Percentiles rank a stretch among this genome's conserved stretches.
These are phyloP conservation scores for Alternaria tenuissima DNA, from an alignment of 2,329 filamentous ascomycete genomes.

Conservation along the genomic window DNA sequence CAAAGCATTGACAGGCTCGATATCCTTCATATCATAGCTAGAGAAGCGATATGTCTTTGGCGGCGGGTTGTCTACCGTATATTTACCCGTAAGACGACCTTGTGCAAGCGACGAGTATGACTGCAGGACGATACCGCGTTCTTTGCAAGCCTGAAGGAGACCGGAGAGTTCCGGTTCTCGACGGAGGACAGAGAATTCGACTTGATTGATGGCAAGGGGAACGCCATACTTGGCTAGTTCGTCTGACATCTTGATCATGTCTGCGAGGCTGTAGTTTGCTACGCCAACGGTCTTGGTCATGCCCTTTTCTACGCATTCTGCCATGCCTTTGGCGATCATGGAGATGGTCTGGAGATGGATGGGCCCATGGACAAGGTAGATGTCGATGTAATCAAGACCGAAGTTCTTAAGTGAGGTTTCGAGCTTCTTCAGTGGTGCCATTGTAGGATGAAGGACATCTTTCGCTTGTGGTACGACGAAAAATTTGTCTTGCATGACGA, in stretches of 20 bases:
- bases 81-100: conserved; percentile 42
- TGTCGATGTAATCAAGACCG: conserved; percentile 4
- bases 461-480: conserved; percentile 8
- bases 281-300: conserved; percentile 1
- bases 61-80: conserved; percentile 50
- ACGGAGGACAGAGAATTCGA: conserved; percentile 56
- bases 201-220: conserved; percentile 56
- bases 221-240: conserved; percentile 22
- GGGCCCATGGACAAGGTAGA: conserved; percentile 3
- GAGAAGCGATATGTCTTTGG: conserved; percentile 51
- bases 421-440: conserved; percentile 5
- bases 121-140: conserved; percentile 54
- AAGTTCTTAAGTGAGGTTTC: conserved; percentile 4
- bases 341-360: conserved; percentile 4
- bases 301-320: conserved; percentile 2
- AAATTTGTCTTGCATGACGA: conserved; percentile 5
- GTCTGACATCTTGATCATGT: conserved; percentile 5
- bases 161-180: conserved; percentile 53
- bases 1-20: conserved; percentile 51
- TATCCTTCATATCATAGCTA: conserved; percentile 55
- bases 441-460: background rate
- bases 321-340: conserved; percentile 7
- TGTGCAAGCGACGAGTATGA: conserved; percentile 54
- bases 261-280: conserved; percentile 1
- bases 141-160: conserved; percentile 47